phyloP scores from a whole-genome alignment of 164 flowering plant genomes.

The Piper betle region DNA sequence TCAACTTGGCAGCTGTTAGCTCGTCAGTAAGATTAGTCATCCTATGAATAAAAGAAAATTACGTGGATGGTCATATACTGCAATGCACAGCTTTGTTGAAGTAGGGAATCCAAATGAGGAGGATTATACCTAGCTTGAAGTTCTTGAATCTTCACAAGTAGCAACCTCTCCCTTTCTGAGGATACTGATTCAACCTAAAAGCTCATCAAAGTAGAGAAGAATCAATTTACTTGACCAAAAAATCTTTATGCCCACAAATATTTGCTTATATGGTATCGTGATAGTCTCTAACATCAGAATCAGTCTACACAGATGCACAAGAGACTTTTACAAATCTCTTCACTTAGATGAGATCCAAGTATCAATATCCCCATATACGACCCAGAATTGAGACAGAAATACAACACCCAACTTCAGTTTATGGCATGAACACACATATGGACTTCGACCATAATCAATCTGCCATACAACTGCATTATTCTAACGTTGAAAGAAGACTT shows the following conservation, averaged over 20 bases:
- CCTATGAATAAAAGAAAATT: slow-evolving; percentile 28
- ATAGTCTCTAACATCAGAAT: too few relatives aligned
- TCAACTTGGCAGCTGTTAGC: slow-evolving; percentile 49
- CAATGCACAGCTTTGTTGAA: neutral
- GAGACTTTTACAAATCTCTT: too few relatives aligned
- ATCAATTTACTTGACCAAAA: neutral
- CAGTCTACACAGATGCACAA: too few relatives aligned
- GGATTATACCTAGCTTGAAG: slow-evolving; percentile 52
- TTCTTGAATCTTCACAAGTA: slow-evolving; percentile 48
- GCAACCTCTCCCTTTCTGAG: slow-evolving; percentile 64
- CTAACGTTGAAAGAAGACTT: slow-evolving; percentile 10
- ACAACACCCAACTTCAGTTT: too few relatives aligned
- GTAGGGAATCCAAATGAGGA: slow-evolving; percentile 1
- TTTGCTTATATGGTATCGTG: too few relatives aligned
- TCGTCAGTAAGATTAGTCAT: slow-evolving; percentile 62
- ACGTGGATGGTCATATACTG: neutral
- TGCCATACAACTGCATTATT: neutral
- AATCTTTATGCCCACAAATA: neutral
- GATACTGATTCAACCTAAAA: slow-evolving; percentile 46
- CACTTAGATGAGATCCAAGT: too few relatives aligned
- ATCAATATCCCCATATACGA: too few relatives aligned
- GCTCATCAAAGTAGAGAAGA: neutral
- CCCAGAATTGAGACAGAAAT: too few relatives aligned
- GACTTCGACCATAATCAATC: too few relatives aligned
- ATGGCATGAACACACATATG: too few relatives aligned